These are phyloP conservation scores for Pachysandra terminalis DNA, from an alignment of 164 flowering plant genomes.

Conservation along the genomic window DNA sequence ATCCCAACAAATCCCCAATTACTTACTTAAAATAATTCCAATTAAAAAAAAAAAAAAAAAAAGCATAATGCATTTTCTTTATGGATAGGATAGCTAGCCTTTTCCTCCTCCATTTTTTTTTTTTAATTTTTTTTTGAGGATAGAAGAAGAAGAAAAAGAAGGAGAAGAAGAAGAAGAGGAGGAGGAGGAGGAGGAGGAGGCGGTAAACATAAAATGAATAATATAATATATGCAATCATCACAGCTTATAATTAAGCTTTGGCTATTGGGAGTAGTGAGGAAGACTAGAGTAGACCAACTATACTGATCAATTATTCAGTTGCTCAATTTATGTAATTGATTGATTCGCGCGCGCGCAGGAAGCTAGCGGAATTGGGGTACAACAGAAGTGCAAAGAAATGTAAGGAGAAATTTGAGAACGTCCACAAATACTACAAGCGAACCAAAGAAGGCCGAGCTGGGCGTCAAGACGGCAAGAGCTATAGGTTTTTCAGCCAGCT, in stretches of 20 bases:
- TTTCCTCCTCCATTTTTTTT: neutral
- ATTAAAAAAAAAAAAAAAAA: conserved; percentile 11
- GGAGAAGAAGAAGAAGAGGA: too few relatives aligned
- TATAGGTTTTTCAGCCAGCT: conserved; percentile 59
- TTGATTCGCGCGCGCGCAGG: conserved; percentile 49
- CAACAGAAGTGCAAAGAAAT: conserved; percentile 58
- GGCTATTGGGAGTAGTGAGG: neutral
- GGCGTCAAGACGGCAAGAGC: conserved; percentile 69
- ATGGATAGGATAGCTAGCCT: too few relatives aligned
- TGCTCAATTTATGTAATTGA: neutral
- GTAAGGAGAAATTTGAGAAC: conserved; percentile 76
- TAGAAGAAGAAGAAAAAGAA: too few relatives aligned
- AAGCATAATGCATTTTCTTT: conserved; percentile 1
- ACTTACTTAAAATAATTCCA: neutral
- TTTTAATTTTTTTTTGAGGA: too few relatives aligned
- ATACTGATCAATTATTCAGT: neutral
- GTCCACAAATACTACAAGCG: conserved; percentile 71
- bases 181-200: too few relatives aligned
- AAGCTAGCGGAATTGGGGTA: conserved; percentile 58
- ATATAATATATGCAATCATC: conserved; percentile 5
- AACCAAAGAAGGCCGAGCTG: conserved; percentile 63
- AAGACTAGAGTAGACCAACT: neutral
- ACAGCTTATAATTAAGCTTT: neutral
- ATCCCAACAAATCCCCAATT: conserved; percentile 19
- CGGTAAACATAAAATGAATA: too few relatives aligned